Evolutionary conservation across 768 basidiomycete species (phyloP).

Genomic region (Mycena filopes): DNA sequence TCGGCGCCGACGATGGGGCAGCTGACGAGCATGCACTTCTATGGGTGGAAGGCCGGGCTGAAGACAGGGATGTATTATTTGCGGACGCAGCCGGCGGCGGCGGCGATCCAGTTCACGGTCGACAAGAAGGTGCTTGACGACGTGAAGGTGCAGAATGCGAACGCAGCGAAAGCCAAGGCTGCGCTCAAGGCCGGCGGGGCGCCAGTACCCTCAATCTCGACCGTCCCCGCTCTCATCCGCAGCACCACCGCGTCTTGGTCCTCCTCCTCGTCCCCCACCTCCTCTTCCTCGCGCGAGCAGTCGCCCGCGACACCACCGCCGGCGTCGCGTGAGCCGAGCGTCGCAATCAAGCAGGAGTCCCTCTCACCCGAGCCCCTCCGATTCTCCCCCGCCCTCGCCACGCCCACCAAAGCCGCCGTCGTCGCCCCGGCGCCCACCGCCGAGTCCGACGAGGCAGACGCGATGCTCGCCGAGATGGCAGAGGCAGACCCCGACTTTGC

Average conservation of each 20-base stretch:
- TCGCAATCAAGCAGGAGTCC: constrained; percentile 42
- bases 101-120: constrained; percentile 76
- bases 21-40: constrained; percentile 84
- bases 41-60: constrained; percentile 87
- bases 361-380: constrained; percentile 33
- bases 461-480: constrained; percentile 63
- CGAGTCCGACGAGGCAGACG: constrained; percentile 49
- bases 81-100: constrained; percentile 80
- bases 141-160: constrained; percentile 59
- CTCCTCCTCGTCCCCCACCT: constrained; percentile 41
- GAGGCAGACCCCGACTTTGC: constrained; percentile 79
- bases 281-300: constrained; percentile 26
- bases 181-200: constrained; percentile 32
- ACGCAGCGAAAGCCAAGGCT: constrained; percentile 39
- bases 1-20: constrained; percentile 78
- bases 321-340: constrained; percentile 24
- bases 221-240: constrained; percentile 35
- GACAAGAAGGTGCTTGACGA: constrained; percentile 82
- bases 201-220: constrained; percentile 36
- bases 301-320: constrained; percentile 26
- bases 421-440: no score
- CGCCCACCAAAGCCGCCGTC: constrained; percentile 54
- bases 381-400: constrained; percentile 35
- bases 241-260: constrained; percentile 47
- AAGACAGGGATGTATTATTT: constrained; percentile 91